A percentile compares a stretch with the other conserved stretches of the same genome.
Evolutionary conservation across 2,329 filamentous ascomycete species (phyloP).

Genomic region (Claviceps arundinis): DNA sequence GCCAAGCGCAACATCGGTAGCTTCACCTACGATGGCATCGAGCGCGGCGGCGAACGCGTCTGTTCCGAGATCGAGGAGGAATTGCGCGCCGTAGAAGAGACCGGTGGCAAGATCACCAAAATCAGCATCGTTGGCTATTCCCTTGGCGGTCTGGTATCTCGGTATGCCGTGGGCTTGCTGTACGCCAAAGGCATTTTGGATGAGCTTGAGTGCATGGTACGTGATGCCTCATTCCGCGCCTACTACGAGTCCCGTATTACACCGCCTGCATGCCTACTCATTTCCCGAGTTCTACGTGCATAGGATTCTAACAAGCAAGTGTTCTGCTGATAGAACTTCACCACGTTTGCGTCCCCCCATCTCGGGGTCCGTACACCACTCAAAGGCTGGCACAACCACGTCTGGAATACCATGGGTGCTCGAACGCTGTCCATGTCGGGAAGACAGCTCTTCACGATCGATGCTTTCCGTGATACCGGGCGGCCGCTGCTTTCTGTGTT

Average conservation of each 20-base stretch:
- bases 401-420: conserved; percentile 77
- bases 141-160: conserved; percentile 70
- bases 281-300: not conserved
- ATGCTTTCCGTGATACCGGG: conserved; percentile 73
- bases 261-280: not conserved
- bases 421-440: conserved; percentile 72
- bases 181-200: conserved; percentile 72
- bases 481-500: conserved; percentile 68
- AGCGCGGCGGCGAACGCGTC: conserved; percentile 53
- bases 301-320: not conserved
- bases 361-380: conserved; percentile 61
- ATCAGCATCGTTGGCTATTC: conserved; percentile 85
- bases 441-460: conserved; percentile 74
- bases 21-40: conserved; percentile 59
- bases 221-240: conserved; percentile 6
- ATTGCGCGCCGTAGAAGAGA: conserved; percentile 38
- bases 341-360: conserved; percentile 79
- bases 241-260: not conserved
- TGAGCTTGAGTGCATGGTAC: conserved; percentile 61
- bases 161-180: conserved; percentile 77
- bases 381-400: conserved; percentile 49
- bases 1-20: conserved; percentile 61
- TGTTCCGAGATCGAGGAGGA: conserved; percentile 55
- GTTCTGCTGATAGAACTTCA: conserved; percentile 54
- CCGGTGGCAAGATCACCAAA: conserved; percentile 62